These are phyloP conservation scores for Hamigera avellanea DNA, from an alignment of 495 filamentous ascomycete species.

Conservation along the genomic window DNA sequence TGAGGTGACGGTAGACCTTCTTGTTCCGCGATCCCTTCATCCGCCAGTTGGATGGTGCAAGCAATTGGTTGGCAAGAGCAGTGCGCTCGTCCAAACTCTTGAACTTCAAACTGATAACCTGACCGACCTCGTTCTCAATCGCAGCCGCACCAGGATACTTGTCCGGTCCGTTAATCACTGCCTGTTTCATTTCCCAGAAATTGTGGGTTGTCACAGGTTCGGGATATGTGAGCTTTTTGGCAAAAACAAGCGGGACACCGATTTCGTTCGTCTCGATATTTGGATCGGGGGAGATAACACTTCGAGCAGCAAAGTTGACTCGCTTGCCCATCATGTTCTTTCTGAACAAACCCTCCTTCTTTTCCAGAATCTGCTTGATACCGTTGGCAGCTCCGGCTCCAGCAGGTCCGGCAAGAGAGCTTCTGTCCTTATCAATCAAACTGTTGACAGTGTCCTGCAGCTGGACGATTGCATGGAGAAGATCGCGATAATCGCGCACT, in stretches of 20 bases:
- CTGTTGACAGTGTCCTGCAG: slow-evolving; percentile 88
- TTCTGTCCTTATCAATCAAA: slow-evolving; percentile 77
- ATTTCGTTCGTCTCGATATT: slow-evolving; percentile 99
- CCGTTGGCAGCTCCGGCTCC: slow-evolving; percentile 38
- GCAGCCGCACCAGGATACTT: slow-evolving; percentile 91
- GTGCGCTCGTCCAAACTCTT: slow-evolving; percentile 78
- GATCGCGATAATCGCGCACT: slow-evolving; percentile 43
- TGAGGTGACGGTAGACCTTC: slow-evolving; percentile 93
- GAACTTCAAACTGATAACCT: slow-evolving; percentile 74
- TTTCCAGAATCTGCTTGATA: slow-evolving; percentile 96
- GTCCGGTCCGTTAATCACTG: slow-evolving; percentile 89
- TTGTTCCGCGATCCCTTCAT: slow-evolving; percentile 75
- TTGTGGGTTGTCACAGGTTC: slow-evolving; percentile 97
- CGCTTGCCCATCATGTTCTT: slow-evolving; percentile 99
- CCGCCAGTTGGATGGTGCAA: slow-evolving; percentile 72
- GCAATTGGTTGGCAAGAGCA: slow-evolving; percentile 79
- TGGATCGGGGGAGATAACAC: slow-evolving; percentile 96
- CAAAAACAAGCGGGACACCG: slow-evolving; percentile 93
- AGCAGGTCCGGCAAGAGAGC: slow-evolving; percentile 63
- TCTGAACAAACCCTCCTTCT: slow-evolving; percentile 96
- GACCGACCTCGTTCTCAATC: slow-evolving; percentile 91
- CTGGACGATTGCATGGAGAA: slow-evolving; percentile 60
- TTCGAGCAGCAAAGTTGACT: slow-evolving; percentile 95
- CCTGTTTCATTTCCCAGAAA: slow-evolving; percentile 86
- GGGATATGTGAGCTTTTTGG: slow-evolving; percentile 89